Evolutionary conservation across 495 filamentous ascomycete species (phyloP).

Genomic region (Penicillium psychrofluorescens): DNA sequence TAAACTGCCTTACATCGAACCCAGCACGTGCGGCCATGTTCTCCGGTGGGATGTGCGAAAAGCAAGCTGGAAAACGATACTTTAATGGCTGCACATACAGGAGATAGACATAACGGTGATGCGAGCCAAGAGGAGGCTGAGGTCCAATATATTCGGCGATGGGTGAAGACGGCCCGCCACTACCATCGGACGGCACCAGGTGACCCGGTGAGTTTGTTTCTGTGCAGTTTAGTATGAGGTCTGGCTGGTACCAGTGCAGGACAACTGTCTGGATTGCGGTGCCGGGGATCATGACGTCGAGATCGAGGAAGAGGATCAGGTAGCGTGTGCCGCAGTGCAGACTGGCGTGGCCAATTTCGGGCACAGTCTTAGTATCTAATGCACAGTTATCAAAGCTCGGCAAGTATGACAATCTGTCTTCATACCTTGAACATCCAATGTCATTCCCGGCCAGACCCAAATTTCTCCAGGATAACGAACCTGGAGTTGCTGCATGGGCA

Average conservation of each 20-base stretch:
- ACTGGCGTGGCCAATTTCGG: constrained; percentile 12
- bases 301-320: constrained; percentile 28
- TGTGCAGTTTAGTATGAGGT: constrained; percentile 10
- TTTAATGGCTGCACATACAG: constrained; percentile 23
- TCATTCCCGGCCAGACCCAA: constrained; percentile 10
- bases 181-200: not conserved
- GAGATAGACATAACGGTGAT: constrained; percentile 33
- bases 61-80: constrained; percentile 24
- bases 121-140: constrained; percentile 20
- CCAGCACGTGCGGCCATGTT: constrained; percentile 17
- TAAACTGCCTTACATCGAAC: constrained; percentile 26
- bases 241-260: constrained; percentile 33
- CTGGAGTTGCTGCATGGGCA: constrained; percentile 1
- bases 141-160: constrained; percentile 27
- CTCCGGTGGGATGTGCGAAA: constrained; percentile 19
- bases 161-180: not conserved
- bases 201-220: not conserved
- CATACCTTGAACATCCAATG: constrained; percentile 6
- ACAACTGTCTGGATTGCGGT: constrained; percentile 16
- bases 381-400: not conserved
- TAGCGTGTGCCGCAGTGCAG: constrained; percentile 11
- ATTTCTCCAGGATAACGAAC: constrained; percentile 5
- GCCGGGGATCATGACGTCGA: constrained; percentile 21
- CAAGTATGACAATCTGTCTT: not conserved
- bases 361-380: constrained; percentile 5